Evolutionary conservation across 306 rosid genomes (phyloP), one percentile per base, ranked within the genome.

Genomic region (Canavalia gladiata): DNA sequence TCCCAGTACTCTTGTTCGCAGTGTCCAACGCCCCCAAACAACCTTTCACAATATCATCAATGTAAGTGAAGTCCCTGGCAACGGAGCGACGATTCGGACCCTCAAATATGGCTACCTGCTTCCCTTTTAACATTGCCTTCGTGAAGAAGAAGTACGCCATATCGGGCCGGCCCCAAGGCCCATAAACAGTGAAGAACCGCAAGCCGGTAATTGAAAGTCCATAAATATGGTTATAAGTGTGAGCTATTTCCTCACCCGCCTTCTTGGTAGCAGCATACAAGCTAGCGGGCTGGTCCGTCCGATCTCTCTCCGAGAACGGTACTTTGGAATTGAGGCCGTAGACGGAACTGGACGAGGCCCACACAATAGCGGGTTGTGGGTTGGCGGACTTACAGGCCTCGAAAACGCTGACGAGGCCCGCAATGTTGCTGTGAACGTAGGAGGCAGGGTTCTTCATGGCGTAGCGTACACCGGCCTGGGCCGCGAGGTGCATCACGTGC

Each of bases 111-210:
- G 2, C 7, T 39, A 87, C 81, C 11, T 10, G 64, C 50, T 87
- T 87, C 49, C 79, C 77, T 69, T 78, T 77, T 68, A 81, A 59
- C 2, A 84, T 87, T 39, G 81, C 76, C 67, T 63, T 79, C 0
- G 88, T 82, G 81, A 82, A 86, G 10, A 82, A 82, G 78, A 86
- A 86, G 68, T 86, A 86, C 1, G 86, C 86, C 89, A 86, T 86
- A 43, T 86, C 89, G 0, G 89, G 89, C 30, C 89, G 56, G 2
- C 89, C 87, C 89, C 89, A 86, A 4, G 89, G 89, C 4, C 89
- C 89, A 75, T 82, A 86, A 39, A 86, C 89, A 0, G 89, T 86
- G 74, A 86, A 86, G 63, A 86, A 86, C 29, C 89, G 35, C 79
- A 86, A 42, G 2, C 82, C 87, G 2, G 89, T 86, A 0, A 86